phyloP scores from a whole-genome alignment of 176 grass and related monocot species.

The Alopecurus myosuroides region DNA sequence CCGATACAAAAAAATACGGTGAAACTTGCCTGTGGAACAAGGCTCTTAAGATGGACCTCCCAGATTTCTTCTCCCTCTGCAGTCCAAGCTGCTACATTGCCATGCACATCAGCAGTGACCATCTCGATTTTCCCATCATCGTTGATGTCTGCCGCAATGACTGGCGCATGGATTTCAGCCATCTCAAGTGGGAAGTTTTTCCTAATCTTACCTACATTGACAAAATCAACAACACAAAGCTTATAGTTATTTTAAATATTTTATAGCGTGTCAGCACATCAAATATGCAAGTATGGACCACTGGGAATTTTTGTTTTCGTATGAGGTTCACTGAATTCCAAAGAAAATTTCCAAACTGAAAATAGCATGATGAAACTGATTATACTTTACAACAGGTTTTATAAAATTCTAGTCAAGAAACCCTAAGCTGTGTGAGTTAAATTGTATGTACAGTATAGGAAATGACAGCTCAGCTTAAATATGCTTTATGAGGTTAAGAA shows the following conservation, averaged over 20 bases:
- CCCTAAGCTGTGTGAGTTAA: background rate
- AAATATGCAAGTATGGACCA: background rate
- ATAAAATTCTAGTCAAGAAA: slow-evolving; percentile 10
- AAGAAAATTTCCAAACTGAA: background rate
- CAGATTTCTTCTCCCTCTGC: slow-evolving; percentile 89
- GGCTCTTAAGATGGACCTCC: slow-evolving; percentile 93
- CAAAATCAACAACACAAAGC: slow-evolving; percentile 10
- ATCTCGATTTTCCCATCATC: slow-evolving; percentile 98
- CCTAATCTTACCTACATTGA: slow-evolving; percentile 66
- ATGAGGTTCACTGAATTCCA: background rate
- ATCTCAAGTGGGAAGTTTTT: slow-evolving; percentile 93
- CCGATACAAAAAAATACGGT: slow-evolving; percentile 2
- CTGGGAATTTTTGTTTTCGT: background rate
- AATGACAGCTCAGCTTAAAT: slow-evolving; percentile 2
- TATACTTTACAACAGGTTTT: slow-evolving; percentile 19
- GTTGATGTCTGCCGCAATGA: slow-evolving; percentile 86
- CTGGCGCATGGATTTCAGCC: slow-evolving; percentile 88
- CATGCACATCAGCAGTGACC: slow-evolving; percentile 83
- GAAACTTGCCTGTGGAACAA: slow-evolving; percentile 80
- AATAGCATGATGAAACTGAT: slow-evolving; percentile 1
- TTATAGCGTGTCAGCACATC: background rate
- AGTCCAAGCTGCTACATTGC: slow-evolving; percentile 96
- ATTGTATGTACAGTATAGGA: background rate
- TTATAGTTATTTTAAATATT: background rate
- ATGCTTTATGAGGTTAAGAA: slow-evolving; percentile 9